phyloP scores from a whole-genome alignment of 83 land plant species.

The Larix sibirica region DNA sequence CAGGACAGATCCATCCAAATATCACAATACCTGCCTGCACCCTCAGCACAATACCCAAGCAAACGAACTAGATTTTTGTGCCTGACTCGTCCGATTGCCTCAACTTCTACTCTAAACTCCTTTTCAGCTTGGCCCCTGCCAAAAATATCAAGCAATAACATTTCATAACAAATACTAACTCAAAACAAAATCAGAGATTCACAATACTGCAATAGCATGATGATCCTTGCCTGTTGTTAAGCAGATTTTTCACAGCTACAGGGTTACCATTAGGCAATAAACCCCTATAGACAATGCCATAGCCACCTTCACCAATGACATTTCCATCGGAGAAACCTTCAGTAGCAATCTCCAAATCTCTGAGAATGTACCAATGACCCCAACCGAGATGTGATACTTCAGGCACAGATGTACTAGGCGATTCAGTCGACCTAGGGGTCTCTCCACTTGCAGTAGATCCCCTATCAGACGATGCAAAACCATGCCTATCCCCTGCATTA shows the following conservation, averaged over 20 bases:
- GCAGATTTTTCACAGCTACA: constrained; percentile 74
- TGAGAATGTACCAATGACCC: constrained; percentile 86
- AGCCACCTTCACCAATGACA: constrained; percentile 86
- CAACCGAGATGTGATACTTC: constrained; percentile 79
- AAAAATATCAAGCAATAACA: not conserved
- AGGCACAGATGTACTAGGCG: constrained; percentile 68
- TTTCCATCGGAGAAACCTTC: constrained; percentile 59
- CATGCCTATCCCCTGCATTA: not conserved
- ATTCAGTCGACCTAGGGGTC: constrained; percentile 17
- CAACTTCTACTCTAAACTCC: constrained; percentile 78
- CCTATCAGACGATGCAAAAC: constrained; percentile 1
- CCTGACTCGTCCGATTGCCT: constrained; percentile 68
- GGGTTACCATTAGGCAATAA: constrained; percentile 59
- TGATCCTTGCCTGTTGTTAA: constrained; percentile 47
- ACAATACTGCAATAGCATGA: too few species aligned
- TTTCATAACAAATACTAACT: not conserved
- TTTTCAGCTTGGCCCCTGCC: constrained; percentile 82
- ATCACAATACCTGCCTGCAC: constrained; percentile 57
- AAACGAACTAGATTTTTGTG: constrained; percentile 73
- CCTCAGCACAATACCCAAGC: constrained; percentile 74
- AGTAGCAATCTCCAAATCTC: constrained; percentile 71
- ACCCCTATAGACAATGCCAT: constrained; percentile 75
- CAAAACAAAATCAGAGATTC: too few species aligned
- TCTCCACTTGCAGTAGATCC: constrained; percentile 19
- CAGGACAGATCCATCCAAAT: not conserved